Evolutionary conservation across 495 filamentous ascomycete genomes (phyloP), one percentile per base, ranked within the genome.

Genomic region (Talaromyces thailandensis): DNA sequence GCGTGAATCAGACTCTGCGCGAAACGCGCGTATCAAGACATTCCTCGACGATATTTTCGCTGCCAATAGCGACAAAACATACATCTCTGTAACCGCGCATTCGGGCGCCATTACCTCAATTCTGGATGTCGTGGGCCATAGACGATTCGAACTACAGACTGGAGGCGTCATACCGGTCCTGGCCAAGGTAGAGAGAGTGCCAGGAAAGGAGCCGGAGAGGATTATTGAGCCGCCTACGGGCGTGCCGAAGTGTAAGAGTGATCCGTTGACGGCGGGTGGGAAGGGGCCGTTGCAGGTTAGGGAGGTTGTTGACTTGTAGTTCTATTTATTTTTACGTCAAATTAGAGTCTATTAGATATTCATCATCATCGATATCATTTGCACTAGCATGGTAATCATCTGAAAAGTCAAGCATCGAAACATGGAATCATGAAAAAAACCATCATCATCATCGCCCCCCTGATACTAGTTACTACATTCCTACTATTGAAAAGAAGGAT

Each of bases 81-180:
- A 82, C 65, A 76, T 92, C 23, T 87, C 84, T 58, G 68, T 92
- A 57, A 91, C 88, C n/a, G 84, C 82, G 64, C 90, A 93, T 73
- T 87, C 84, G 0, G 87, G 87, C 9, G 85, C 87, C 55, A 90
- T 90, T 65, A 79, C 71, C 8, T 81, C 78, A 59, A 77, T 87
- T 11, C 67, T 92, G 63, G 72, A 82, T 67, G 81, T 80, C 67
- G 56, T 88, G 32, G 82, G 83, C 1, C 89, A 93, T 72, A 80
- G 81, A n/a, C 31, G 48, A n/a, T 92, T 91, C 71, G 68, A 75
- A 2, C 67, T 92, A 58, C 77, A 74, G 43, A 92, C 89, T 1
- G 88, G 89, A 6, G 88, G 81, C 21, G 81, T 89, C 4, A 89
- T 92, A 63, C 86, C 89, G 0, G 84, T 88, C 16, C 70, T 92